Evolutionary conservation across 768 basidiomycete genomes (phyloP).

Genomic region (Suillus discolor): DNA sequence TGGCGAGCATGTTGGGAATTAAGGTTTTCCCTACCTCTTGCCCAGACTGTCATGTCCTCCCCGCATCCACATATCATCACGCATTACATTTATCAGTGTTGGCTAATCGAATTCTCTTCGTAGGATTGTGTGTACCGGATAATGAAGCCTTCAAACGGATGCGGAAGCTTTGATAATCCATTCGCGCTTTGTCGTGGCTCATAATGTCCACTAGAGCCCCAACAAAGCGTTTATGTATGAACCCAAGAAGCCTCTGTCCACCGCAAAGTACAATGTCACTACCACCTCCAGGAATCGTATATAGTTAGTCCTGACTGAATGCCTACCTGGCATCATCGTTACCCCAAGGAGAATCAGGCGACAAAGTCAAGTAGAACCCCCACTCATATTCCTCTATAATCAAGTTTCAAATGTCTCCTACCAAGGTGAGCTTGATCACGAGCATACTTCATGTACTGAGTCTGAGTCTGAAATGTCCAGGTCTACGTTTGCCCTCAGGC

Average conservation of each 20-base stretch:
- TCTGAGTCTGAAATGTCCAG: conserved; percentile 11
- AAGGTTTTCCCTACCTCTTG: no score
- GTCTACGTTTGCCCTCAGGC: conserved; percentile 15
- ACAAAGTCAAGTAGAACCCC: not conserved
- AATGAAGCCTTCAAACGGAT: not conserved
- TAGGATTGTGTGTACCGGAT: not conserved
- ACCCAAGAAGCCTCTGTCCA: not conserved
- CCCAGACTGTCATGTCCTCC: no score
- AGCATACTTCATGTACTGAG: not conserved
- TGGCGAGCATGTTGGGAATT: no score
- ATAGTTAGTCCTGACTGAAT: not conserved
- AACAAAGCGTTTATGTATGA: conserved; percentile 3
- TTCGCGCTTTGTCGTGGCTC: conserved; percentile 6
- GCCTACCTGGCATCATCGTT: not conserved
- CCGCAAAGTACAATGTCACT: not conserved
- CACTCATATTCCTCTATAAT: not conserved
- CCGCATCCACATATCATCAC: not conserved
- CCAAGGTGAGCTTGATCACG: not conserved
- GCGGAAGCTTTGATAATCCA: not conserved
- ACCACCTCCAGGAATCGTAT: not conserved
- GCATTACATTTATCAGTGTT: not conserved
- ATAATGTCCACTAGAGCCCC: no score
- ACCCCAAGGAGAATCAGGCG: not conserved
- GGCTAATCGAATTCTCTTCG: not conserved
- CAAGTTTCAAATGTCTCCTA: not conserved